Evolutionary conservation across 1,284 basidiomycete species (phyloP).

Genomic region (Xanthoconium separans): DNA sequence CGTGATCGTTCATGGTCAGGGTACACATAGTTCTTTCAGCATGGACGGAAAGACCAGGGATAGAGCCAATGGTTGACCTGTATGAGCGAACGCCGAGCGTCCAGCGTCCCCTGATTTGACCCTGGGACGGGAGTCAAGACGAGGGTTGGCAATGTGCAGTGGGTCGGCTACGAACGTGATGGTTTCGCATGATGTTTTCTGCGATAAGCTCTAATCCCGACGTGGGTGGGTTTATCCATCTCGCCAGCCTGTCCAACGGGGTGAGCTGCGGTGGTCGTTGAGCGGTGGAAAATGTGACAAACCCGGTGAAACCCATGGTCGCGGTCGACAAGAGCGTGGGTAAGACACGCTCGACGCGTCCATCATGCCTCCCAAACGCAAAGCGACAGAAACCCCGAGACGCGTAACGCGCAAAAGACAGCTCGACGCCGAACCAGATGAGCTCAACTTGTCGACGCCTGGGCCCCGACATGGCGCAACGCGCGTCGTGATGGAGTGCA

Average conservation of each 20-base stretch:
- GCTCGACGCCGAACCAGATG: constrained; percentile 31
- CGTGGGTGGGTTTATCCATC: constrained; percentile 77
- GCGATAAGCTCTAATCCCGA: constrained; percentile 63
- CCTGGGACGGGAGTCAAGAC: constrained; percentile 40
- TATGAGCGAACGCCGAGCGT: constrained; percentile 67
- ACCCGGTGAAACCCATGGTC: constrained; percentile 72
- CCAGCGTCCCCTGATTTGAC: constrained; percentile 60
- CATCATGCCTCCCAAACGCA: constrained; percentile 51
- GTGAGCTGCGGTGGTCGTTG: constrained; percentile 5
- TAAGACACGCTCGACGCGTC: constrained; percentile 21
- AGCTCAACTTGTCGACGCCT: constrained; percentile 37
- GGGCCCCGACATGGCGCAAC: constrained; percentile 23
- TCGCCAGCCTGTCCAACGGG: constrained; percentile 53
- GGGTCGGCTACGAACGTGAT: constrained; percentile 49
- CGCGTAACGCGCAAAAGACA: constrained; percentile 21
- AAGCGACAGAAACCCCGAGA: constrained; percentile 31
- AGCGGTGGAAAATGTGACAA: constrained; percentile 7
- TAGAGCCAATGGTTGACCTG: constrained; percentile 60
- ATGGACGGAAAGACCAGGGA: constrained; percentile 48
- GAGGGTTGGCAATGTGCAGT: constrained; percentile 4
- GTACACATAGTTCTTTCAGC: constrained; percentile 69
- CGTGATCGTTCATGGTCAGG: constrained; percentile 73
- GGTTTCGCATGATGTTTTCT: constrained; percentile 68
- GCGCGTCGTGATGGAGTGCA: constrained; percentile 39
- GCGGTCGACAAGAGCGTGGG: constrained; percentile 16